Base-by-base conservation (phyloP, 495 filamentous ascomycete species). In the Trichoderma orchidacearum region DNA sequence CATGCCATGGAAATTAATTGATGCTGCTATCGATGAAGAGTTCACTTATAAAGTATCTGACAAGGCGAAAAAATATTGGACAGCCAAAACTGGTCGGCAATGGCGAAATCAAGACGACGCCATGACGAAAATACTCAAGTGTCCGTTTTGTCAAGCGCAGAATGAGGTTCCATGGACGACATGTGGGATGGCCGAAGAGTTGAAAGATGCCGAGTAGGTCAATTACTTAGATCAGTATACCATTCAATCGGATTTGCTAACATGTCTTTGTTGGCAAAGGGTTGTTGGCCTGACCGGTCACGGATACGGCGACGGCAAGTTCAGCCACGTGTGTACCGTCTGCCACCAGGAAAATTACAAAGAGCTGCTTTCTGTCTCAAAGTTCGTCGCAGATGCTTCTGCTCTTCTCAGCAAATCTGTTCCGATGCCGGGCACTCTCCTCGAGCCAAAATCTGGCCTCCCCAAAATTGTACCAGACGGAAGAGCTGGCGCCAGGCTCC, bases 1-100 rank as follows among this genome's bases (percentile, higher is more conserved):
- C 3, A 75, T 89, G 28, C 85, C 85, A 3, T 88, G 83, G 84
- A 56, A 72, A 28, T 61, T 66, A 9, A 68, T 87, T 18, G 70
- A 80, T 56, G 55, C 66, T 3, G 73, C 70, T 18, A 85, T 89
- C 58, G 69, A 86, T 57, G 66, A 65, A 38, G 61, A 66, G 6
- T 79, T 86, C 59, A 70, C 69, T 29, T 87, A 84, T 59, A 64
- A 63, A 2, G 63, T 77, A 5, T 66, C 69, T 3, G 53, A 66
- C 0, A 56, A 60, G 15, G 74, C 77, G 5, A 63, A 60, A 29
- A 34, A 51, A 1, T 15, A 56, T 15, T 87, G 81, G 56, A 62
- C 65, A 18, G 30, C 36, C 2, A 58, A 38, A 21, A 84, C 80
- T 6, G 60, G 67, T 3, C 69, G 71, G 3, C 56, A 60, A 5